Conservation (phyloP, 169 alveolate genomes). For the Eimeria necatrix region DNA sequence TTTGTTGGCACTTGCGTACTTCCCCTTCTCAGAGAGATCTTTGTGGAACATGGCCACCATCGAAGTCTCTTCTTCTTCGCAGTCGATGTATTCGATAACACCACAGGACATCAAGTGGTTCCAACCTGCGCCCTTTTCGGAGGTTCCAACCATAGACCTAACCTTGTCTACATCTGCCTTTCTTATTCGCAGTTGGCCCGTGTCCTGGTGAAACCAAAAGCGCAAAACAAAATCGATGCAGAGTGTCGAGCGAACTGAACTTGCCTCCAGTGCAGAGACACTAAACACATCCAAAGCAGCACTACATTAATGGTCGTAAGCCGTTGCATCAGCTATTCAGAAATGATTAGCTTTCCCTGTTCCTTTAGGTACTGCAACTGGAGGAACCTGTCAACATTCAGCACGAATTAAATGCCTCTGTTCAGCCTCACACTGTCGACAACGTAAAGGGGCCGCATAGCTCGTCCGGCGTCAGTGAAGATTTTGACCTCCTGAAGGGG, state of each 20-base stretch:
- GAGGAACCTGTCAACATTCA: too few species aligned
- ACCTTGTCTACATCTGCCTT: constrained; percentile 35
- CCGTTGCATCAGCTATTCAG: too few species aligned
- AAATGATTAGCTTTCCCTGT: too few species aligned
- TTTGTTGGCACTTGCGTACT: constrained; percentile 79
- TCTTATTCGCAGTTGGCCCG: constrained; percentile 6
- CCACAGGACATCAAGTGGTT: constrained; percentile 94
- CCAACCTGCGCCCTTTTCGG: constrained; percentile 73
- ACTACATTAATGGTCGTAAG: too few species aligned
- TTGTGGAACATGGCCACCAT: constrained; percentile 99
- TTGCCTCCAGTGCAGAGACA: too few species aligned
- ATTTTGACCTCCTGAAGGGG: constrained; percentile 94
- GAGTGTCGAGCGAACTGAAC: too few species aligned
- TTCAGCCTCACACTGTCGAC: constrained; percentile 90
- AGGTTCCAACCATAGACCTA: neutral
- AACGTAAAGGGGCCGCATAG: constrained; percentile 98
- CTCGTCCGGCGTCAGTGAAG: constrained; percentile 99
- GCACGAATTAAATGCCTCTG: neutral
- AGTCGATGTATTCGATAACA: constrained; percentile 98
- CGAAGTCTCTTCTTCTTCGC: constrained; percentile 99
- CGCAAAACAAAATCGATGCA: neutral
- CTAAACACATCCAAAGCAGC: too few species aligned
- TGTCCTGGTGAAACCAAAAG: neutral
- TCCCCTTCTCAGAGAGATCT: constrained; percentile 88
- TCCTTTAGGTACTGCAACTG: too few species aligned